phyloP scores from a whole-genome alignment of 2,329 filamentous ascomycete genomes.

The Aureobasidium sp. region DNA sequence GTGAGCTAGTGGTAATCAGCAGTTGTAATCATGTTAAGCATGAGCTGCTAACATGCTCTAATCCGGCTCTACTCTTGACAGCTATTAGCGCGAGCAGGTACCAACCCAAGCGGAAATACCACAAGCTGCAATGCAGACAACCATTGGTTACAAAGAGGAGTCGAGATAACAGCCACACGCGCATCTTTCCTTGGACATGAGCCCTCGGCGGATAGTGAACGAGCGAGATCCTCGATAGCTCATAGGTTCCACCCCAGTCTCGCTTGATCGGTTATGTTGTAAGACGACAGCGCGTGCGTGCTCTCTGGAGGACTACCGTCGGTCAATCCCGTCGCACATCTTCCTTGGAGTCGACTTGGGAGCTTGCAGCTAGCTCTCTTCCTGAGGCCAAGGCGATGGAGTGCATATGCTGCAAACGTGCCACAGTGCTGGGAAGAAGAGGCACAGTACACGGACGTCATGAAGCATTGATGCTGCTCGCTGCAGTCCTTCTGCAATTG shows the following conservation, averaged over 20 bases:
- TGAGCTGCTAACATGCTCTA: too few relatives aligned
- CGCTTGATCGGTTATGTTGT: conserved; percentile 9
- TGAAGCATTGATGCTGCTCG: conserved; percentile 1
- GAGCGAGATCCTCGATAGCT: not conserved
- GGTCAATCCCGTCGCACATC: conserved; percentile 1
- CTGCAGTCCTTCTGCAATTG: not conserved
- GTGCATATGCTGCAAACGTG: conserved; percentile 7
- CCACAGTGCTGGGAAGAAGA: conserved; percentile 2
- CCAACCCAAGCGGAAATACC: conserved; percentile 2
- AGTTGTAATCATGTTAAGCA: too few relatives aligned
- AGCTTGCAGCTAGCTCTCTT: not conserved
- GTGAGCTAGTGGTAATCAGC: too few relatives aligned
- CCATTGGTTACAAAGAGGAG: not conserved
- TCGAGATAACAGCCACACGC: conserved; percentile 11
- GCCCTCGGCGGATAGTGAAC: not conserved
- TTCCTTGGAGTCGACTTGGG: not conserved
- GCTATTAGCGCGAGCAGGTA: conserved; percentile 10
- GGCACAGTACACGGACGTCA: conserved; percentile 11
- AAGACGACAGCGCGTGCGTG: conserved; percentile 12
- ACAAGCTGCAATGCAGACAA: not conserved
- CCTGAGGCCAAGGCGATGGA: not conserved
- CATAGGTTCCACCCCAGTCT: conserved; percentile 1
- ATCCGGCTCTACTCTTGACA: conserved; percentile 1
- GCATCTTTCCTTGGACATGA: not conserved
- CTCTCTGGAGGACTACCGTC: not conserved